Evolutionary conservation across 768 basidiomycete genomes (phyloP), one percentile per base, ranked within the genome.

Genomic region (Kwoniella sp.): DNA sequence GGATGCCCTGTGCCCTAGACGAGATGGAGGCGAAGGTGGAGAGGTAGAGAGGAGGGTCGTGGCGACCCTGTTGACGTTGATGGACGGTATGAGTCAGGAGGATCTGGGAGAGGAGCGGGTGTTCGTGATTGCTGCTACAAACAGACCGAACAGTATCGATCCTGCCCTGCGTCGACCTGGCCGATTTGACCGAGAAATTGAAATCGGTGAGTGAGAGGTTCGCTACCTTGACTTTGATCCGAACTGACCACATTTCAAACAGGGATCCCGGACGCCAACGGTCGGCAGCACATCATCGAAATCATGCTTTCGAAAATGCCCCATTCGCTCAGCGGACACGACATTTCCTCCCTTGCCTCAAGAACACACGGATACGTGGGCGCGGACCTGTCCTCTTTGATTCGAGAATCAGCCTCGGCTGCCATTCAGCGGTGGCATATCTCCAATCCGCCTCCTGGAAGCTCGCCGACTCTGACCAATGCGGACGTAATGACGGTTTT

Each of bases 131-230:
- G 96, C 92, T 0, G 96, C 96, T 0, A 98, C 72, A 11, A 73
- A 75, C 37, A 85, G 96, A 73, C 96, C 96, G 38, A 99, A 99
- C 85, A 97, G 95, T 29, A 95, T 99, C 71, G 96, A 99, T 81
- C 96, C 96, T 47, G 96, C 96, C n/a, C 89, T 99, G 45, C 88
- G 96, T 76, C 93, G 96, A 66, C 98, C 98, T 82, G 96, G 96
- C 81, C 91, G 96, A 57, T 98, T 99, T 82, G 96, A 99, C 83
- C 89, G 92, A 67, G 95, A 98, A 80, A 90, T 98, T 50, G 95
- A 98, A 78, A 93, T 98, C 68, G 93, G 94, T 87, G 65, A 71
- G 84, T 76, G 17, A 25, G 47, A 48, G 15, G 38, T 9, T 41
- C 38, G n/a, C n/a, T n/a, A n/a, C 9, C 38, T 41, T 41, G 38